Evolutionary conservation across 352 stramenopile species (phyloP).

Genomic region (Phytophthora palmivora): DNA sequence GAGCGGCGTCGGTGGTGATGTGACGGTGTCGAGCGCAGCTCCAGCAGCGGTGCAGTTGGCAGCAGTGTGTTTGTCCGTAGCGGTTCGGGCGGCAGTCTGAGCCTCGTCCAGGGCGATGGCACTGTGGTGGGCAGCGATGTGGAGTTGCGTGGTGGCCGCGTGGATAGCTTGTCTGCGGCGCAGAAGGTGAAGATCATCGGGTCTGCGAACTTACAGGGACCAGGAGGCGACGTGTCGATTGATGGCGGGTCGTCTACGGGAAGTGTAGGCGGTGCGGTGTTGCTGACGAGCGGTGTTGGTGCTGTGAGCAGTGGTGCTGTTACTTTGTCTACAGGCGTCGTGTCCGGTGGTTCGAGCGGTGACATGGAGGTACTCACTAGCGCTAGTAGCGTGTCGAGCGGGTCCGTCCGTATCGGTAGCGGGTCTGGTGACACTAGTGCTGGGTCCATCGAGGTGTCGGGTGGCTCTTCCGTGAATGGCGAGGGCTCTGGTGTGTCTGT

Average conservation of each 20-base stretch:
- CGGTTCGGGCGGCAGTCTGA: slow-evolving; percentile 29
- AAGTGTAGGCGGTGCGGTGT: slow-evolving; percentile 21
- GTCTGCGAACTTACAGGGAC: slow-evolving; percentile 31
- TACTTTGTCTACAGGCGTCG: slow-evolving; percentile 21
- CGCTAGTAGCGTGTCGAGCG: slow-evolving; percentile 27
- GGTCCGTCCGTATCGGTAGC: slow-evolving; percentile 27
- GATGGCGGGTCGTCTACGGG: slow-evolving; percentile 28
- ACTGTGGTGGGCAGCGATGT: slow-evolving; percentile 28
- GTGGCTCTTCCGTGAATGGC: slow-evolving; percentile 33
- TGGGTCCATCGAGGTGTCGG: slow-evolving; percentile 32
- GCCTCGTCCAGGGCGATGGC: slow-evolving; percentile 31
- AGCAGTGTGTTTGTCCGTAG: slow-evolving; percentile 29
- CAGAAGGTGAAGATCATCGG: slow-evolving; percentile 34
- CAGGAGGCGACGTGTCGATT: slow-evolving; percentile 34
- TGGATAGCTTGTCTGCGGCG: slow-evolving; percentile 16
- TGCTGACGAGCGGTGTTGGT: slow-evolving; percentile 27
- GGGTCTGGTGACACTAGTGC: slow-evolving; percentile 29
- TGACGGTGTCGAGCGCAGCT: slow-evolving; percentile 32
- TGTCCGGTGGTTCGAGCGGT: slow-evolving; percentile 22
- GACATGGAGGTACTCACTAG: slow-evolving; percentile 23
- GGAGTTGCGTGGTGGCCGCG: slow-evolving; percentile 31
- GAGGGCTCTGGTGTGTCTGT: slow-evolving; percentile 32
- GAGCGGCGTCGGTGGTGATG: slow-evolving; percentile 28
- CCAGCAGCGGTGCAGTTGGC: slow-evolving; percentile 14
- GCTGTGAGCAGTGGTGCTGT: slow-evolving; percentile 26